Evolutionary conservation across 169 alveolate genomes (phyloP).

Genomic region (Plasmodium inui): DNA sequence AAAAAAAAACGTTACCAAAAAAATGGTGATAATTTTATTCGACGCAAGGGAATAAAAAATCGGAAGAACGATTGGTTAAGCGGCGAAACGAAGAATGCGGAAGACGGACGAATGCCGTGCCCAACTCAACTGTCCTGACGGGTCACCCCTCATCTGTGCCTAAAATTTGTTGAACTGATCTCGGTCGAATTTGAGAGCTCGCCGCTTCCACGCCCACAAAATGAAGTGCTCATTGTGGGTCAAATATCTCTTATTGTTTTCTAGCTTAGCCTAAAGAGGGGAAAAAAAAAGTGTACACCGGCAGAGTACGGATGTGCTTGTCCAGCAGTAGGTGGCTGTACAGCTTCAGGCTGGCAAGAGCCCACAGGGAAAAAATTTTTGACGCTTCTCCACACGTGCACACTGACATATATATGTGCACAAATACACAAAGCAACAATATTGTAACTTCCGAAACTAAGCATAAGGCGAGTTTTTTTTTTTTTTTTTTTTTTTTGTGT

Average conservation of each 20-base stretch:
- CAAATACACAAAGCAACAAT: neutral
- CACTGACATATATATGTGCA: neutral
- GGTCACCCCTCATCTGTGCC: neutral
- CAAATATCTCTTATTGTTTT: constrained; percentile 60
- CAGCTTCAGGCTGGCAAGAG: too few species aligned
- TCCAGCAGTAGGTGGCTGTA: neutral
- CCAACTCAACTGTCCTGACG: neutral
- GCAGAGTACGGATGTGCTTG: neutral
- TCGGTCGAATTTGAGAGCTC: constrained; percentile 38
- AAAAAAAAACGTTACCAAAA: neutral
- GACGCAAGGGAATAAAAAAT: neutral
- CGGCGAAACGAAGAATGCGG: neutral
- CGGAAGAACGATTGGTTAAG: neutral
- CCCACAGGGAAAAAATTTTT: neutral
- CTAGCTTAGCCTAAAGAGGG: constrained; percentile 29
- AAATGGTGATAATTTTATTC: neutral
- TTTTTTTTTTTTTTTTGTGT: neutral
- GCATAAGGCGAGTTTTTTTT: neutral
- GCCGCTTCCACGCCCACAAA: constrained; percentile 76
- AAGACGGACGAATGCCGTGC: neutral
- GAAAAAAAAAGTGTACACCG: neutral
- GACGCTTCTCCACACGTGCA: neutral
- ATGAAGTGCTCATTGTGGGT: constrained; percentile 60
- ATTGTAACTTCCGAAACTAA: neutral
- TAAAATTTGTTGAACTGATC: constrained; percentile 55